phyloP scores from a whole-genome alignment of 768 basidiomycete genomes.

The Russula earlei region DNA sequence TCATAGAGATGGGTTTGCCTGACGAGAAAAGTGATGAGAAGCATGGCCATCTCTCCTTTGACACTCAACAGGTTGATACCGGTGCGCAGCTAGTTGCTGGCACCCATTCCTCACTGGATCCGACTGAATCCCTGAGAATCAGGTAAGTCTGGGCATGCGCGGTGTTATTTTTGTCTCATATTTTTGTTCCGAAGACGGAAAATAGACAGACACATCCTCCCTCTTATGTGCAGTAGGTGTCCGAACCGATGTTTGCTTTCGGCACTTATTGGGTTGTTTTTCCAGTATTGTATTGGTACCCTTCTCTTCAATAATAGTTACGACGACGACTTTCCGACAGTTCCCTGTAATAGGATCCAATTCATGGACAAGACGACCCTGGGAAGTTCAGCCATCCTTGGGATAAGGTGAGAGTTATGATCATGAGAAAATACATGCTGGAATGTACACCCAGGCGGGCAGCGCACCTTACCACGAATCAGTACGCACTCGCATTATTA shows the following conservation, averaged over 20 bases:
- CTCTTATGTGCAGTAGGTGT: constrained; percentile 61
- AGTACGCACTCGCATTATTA: constrained; percentile 33
- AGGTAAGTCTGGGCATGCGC: constrained; percentile 26
- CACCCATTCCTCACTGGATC: constrained; percentile 36
- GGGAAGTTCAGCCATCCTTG: constrained; percentile 57
- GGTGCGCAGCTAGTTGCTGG: constrained; percentile 49
- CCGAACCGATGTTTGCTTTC: neutral
- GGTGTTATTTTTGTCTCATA: constrained; percentile 9
- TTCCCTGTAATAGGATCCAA: constrained; percentile 46
- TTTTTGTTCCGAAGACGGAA: constrained; percentile 33
- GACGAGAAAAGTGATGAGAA: constrained; percentile 14
- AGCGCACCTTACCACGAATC: constrained; percentile 53
- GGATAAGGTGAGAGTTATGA: constrained; percentile 42
- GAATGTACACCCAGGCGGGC: constrained; percentile 34
- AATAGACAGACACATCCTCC: constrained; percentile 58
- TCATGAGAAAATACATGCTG: neutral
- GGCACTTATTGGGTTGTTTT: neutral
- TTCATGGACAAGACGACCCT: constrained; percentile 74
- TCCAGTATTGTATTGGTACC: constrained; percentile 48
- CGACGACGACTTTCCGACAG: constrained; percentile 7
- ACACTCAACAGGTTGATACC: constrained; percentile 47
- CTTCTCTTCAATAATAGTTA: neutral
- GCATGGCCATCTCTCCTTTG: constrained; percentile 27
- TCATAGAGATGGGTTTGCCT: constrained; percentile 4
- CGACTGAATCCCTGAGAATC: constrained; percentile 41